Evolutionary conservation across 768 basidiomycete species (phyloP).

Genomic region (Rhodotorula graminis): DNA sequence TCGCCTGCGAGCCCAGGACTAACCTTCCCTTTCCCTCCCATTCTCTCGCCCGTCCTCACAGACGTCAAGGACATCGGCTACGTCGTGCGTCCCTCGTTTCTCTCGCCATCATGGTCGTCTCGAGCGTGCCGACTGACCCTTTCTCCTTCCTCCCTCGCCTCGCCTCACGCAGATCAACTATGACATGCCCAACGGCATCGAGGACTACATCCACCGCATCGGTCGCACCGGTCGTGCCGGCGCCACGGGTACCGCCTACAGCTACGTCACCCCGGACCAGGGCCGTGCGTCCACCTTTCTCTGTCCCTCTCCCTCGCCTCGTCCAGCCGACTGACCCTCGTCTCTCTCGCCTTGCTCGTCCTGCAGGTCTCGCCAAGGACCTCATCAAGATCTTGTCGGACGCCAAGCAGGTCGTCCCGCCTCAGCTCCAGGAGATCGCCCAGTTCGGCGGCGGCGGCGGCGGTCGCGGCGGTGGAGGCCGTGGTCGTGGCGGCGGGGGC

Average conservation of each 20-base stretch:
- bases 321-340: neutral
- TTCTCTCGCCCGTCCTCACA: constrained; percentile 46
- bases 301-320: neutral
- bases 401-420: constrained; percentile 76
- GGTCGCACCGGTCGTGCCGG: constrained; percentile 77
- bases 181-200: constrained; percentile 75
- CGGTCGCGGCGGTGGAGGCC: constrained; percentile 23
- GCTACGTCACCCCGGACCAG: constrained; percentile 86
- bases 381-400: constrained; percentile 78
- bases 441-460: constrained; percentile 43
- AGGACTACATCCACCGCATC: constrained; percentile 86
- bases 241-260: constrained; percentile 52
- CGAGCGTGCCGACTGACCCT: neutral
- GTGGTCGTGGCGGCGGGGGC: constrained; percentile 9
- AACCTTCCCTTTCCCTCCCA: constrained; percentile 36
- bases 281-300: constrained; percentile 3
- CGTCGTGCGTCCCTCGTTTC: constrained; percentile 59
- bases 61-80: constrained; percentile 99
- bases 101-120: no score
- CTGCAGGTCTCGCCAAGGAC: constrained; percentile 67
- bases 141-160: no score
- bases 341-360: no score
- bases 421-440: constrained; percentile 65
- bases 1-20: neutral
- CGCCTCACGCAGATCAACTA: constrained; percentile 58